Conservation (phyloP, 108 stramenopile genomes). For the Fragilariopsis cylindrus region DNA sequence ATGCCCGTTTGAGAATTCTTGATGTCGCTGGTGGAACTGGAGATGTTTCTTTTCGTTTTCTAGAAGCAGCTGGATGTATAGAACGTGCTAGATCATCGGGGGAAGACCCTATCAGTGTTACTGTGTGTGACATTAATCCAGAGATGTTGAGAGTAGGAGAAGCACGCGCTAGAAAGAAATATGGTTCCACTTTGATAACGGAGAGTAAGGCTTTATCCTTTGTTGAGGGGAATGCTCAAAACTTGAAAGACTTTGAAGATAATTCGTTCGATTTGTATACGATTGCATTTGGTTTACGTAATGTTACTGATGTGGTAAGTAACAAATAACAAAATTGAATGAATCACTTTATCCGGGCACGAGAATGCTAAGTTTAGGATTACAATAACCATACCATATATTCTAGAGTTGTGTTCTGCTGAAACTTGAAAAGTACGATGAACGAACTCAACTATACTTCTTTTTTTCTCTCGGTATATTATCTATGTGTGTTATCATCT, state of each 20-base stretch:
- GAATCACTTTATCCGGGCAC: background rate
- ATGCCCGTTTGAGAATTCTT: slow-evolving; percentile 48
- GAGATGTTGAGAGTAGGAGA: slow-evolving; percentile 96
- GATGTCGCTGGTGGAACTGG: slow-evolving; percentile 99
- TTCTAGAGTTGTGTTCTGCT: too few relatives aligned
- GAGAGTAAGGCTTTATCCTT: slow-evolving; percentile 58
- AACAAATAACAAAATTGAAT: background rate
- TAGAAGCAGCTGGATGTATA: slow-evolving; percentile 69
- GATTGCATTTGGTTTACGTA: slow-evolving; percentile 97
- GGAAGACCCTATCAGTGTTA: slow-evolving; percentile 74
- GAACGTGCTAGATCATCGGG: slow-evolving; percentile 54
- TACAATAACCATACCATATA: too few relatives aligned
- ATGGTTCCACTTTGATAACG: slow-evolving; percentile 54
- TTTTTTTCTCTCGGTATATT: background rate
- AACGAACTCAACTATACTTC: too few relatives aligned
- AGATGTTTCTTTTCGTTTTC: slow-evolving; percentile 95
- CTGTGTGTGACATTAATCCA: slow-evolving; percentile 95
- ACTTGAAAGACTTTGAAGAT: slow-evolving; percentile 82
- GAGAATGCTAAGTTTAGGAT: background rate
- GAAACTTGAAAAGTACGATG: too few relatives aligned
- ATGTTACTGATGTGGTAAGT: slow-evolving; percentile 91
- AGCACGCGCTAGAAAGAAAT: slow-evolving; percentile 56
- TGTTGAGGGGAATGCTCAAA: slow-evolving; percentile 93
- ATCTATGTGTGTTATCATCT: background rate
- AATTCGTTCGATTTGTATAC: slow-evolving; percentile 96